Evolutionary conservation across 129 eudicot species (phyloP), one percentile per base, ranked within the genome.

Genomic region (Apium graveolens): DNA sequence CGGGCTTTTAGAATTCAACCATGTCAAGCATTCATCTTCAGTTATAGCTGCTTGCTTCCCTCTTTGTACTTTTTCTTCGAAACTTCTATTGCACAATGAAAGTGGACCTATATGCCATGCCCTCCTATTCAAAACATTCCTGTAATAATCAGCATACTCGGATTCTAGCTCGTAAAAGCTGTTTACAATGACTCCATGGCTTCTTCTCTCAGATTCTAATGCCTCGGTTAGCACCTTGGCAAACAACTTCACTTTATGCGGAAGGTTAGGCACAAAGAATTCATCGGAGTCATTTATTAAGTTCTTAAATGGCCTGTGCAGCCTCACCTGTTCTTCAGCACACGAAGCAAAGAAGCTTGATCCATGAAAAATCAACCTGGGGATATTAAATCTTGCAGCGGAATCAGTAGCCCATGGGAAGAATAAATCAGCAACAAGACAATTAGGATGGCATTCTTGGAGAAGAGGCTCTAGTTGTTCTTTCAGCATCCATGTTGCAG

Each of bases 51-150:
- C 78, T 20, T 77, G 32, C 24, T 80, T 43, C 3, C 87, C 87
- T 62, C 87, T 71, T 5, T 60, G 53, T 32, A 77, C 60, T 34
- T 84, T 84, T 4, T 84, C 87, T 46, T 53, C 82, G 5, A 21
- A 34, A 8, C 44, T 38, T 29, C 71, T 65, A 18, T 65, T 80
- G 45, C 70, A 71, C 17, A 84, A 57, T 7, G 84, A 80, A 5
- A 80, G 73, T 5, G 87, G 87, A 0, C 87, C 87, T 3, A 84
- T 48, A 39, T 39, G 74, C 87, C 87, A 84, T 7, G 79, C 79
- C 72, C 53, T 80, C n/a, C 49, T 46, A 9, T 74, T 74, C 41
- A 76, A 16, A 1, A 39, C 79, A 3, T 80, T 80, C n/a, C 70
- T 84, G 27, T 69, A 80, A 65, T 78, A 43, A 41, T 80, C 76